Evolutionary conservation across 1,284 basidiomycete genomes (phyloP).

Genomic region (Sanghuangporus sanghuang): DNA sequence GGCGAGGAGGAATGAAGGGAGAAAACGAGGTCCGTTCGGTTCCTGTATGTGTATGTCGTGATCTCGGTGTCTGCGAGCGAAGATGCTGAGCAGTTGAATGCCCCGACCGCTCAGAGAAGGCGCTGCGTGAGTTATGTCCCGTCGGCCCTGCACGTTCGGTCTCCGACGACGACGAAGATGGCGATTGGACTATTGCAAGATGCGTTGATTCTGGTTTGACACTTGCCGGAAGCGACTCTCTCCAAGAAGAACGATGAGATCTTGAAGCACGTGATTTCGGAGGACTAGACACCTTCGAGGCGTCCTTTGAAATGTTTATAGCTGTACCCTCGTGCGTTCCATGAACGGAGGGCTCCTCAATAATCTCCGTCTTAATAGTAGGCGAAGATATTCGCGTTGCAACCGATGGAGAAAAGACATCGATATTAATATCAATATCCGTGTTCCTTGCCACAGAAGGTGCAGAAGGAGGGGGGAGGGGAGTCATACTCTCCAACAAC

Average conservation of each 20-base stretch:
- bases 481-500: not conserved
- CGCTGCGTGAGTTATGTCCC: not conserved
- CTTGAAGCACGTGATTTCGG: not conserved
- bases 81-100: not conserved
- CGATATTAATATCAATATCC: conserved; percentile 3
- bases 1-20: not conserved
- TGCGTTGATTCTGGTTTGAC: not conserved
- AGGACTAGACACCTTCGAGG: not conserved
- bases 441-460: not conserved
- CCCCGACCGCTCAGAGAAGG: not conserved
- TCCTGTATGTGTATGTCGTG: not conserved
- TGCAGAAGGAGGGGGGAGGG: conserved; percentile 1
- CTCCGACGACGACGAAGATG: not conserved
- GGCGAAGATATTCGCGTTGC: conserved; percentile 5
- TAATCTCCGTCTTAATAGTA: conserved; percentile 3
- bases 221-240: not conserved
- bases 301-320: not conserved
- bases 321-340: not conserved
- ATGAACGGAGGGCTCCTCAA: not conserved
- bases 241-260: not conserved
- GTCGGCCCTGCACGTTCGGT: not conserved
- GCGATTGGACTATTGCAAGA: not conserved
- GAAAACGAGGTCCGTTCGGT: not conserved
- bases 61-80: not conserved
- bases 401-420: not conserved